These are phyloP conservation scores for Vanilla planifolia DNA, from an alignment of 106 monocot species.

Conservation along the genomic window DNA sequence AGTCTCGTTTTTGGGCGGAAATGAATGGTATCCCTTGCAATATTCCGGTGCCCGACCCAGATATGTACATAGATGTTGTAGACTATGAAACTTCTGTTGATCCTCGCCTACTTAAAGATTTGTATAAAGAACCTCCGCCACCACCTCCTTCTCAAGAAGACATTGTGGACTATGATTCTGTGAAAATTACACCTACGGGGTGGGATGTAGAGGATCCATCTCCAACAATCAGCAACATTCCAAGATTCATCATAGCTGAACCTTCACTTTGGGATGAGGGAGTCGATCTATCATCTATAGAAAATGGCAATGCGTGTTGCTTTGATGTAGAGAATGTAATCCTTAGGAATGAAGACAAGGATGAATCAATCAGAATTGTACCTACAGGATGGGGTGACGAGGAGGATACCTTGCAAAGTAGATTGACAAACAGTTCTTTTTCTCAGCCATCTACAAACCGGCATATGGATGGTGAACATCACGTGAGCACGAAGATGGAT, in stretches of 20 bases:
- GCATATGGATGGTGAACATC: no score
- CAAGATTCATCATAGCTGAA: not conserved
- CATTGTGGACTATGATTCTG: not conserved
- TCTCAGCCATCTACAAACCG: no score
- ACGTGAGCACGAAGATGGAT: no score
- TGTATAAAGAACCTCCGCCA: slow-evolving; percentile 18
- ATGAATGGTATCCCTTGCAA: slow-evolving; percentile 22
- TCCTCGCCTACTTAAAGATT: slow-evolving; percentile 31
- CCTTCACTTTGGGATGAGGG: not conserved
- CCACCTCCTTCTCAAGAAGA: not conserved
- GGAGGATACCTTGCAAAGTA: not conserved
- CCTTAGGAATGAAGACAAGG: not conserved
- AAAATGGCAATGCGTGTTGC: not conserved
- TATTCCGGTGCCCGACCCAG: slow-evolving; percentile 35
- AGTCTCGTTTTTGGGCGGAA: slow-evolving; percentile 39
- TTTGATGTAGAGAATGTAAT: not conserved
- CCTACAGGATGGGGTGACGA: slow-evolving; percentile 9
- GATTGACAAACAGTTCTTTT: not conserved
- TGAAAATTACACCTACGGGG: slow-evolving; percentile 1
- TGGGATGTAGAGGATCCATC: slow-evolving; percentile 7
- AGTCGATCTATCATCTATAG: not conserved
- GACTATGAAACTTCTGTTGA: slow-evolving; percentile 30
- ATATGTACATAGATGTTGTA: slow-evolving; percentile 34
- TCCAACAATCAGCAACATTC: not conserved
- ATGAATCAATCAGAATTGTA: not conserved